Evolutionary conservation across 2,329 filamentous ascomycete species (phyloP), one percentile per base, ranked within the genome.

Genomic region (Sarocladium kiliense): DNA sequence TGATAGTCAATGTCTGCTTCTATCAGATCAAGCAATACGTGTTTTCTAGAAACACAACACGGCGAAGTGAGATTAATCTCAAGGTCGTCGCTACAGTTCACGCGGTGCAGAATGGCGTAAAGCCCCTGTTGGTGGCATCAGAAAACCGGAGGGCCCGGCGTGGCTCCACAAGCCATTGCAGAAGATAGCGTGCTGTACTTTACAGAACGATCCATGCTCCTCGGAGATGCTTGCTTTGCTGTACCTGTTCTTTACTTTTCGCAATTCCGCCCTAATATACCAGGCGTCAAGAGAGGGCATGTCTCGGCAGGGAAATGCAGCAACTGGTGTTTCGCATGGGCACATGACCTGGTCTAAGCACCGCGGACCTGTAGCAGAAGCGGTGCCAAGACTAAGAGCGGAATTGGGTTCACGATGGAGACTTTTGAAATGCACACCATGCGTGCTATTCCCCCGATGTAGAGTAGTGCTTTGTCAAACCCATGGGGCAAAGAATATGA

Each of bases 371-470:
- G 44, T 47, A 27, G 44, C 14, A 47, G 44, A 21, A 32, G 5
- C 4, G 7, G 10, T 45, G 41, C 41, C 47, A 51, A 51, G 47
- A 25, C 5, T n/a, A 27, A 45, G 30, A 34, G 26, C 30, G 27
- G 11, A 51, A 32, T 51, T 47, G 44, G 30, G 26, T 36, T 51
- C 47, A 36, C 47, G 30, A 51, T 36, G 47, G 47, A 36, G 47
- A 23, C 47, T 21, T 36, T 32, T 32, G 7, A 7, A 27, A 51
- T 51, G 47, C 47, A 51, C 30, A 27, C 47, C 16, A 34, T 51
- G 47, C 27, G 27, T 34, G 11, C 30, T 27, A 51, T 32, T 36
- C 26, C 27, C 47, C 47, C 18, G 23, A 51, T 51, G n/a, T 10
- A 23, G 47, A 9, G 30, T 51, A 51, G 47, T 18, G 47, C 47